Evolutionary conservation across 306 rosid species (phyloP), one percentile per base, ranked within the genome.

Genomic region (Malus asiatica): DNA sequence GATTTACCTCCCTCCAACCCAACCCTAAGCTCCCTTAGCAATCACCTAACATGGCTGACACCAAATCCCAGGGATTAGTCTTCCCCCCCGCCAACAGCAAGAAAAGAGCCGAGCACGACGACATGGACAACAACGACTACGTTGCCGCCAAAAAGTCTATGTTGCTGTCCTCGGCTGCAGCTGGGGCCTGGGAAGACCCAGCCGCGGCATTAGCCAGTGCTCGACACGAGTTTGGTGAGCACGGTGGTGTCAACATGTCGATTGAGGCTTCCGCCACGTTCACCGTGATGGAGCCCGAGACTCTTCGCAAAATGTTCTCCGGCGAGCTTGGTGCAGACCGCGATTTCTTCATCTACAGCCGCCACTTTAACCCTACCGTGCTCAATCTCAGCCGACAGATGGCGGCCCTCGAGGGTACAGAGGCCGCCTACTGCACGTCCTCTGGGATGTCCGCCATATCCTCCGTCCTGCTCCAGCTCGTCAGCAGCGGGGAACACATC

Each of bases 211-310:
- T 96, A 4, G 99, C 98, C 0, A 78, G 77, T 45, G 87, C 89
- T 4, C 90, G 99, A 4, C 99, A 96, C 55, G 99, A 96, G 64
- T 96, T 96, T 76, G 99, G 99, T 3, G 98, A 96, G 79, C 99
- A 96, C 60, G 99, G 99, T 1, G 99, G 99, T 1, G 98, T 96
- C 1, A 96, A 96, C 90, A 96, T 96, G 99, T 96, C 99, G 12
- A 96, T 96, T n/a, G 99, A 96, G 74, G 97, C 99, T 3, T 96
- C 99, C 1, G 99, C 96, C 3, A 92, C 99, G 7, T 96, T 96
- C 87, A 96, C 99, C 1, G 99, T 96, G 45, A 96, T 96, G 96
- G 99, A 96, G 20, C 96, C 99, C 3, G 99, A 96, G 61, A 92
- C 98, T 20, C 83, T 96, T 88, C 86, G 92, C 1, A 89, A 95